These are phyloP conservation scores for Pluteus cervinus DNA, from an alignment of 768 basidiomycete genomes.

Conservation along the genomic window DNA sequence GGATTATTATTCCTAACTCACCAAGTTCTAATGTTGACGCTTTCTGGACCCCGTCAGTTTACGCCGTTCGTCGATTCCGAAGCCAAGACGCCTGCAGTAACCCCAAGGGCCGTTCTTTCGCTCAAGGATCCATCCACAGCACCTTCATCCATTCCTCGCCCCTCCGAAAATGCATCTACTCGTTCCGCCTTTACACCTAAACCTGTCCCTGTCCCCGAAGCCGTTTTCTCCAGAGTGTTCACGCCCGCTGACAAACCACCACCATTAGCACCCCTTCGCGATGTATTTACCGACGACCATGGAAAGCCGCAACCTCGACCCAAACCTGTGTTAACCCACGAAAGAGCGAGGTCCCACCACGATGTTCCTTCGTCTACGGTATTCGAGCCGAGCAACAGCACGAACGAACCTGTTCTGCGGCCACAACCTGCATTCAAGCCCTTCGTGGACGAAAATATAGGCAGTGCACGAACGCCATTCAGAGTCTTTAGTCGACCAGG, in stretches of 20 bases:
- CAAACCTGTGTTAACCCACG: conserved; percentile 26
- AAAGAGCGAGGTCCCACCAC: conserved; percentile 38
- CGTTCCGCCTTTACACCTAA: conserved; percentile 21
- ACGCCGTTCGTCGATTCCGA: conserved; percentile 59
- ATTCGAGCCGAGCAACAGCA: no score
- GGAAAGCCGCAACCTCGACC: conserved; percentile 34
- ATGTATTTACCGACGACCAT: conserved; percentile 39
- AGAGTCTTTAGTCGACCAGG: conserved; percentile 77
- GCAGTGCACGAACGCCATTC: conserved; percentile 45
- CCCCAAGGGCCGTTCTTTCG: conserved; percentile 40
- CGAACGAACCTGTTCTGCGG: conserved; percentile 13
- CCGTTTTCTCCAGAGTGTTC: conserved; percentile 59
- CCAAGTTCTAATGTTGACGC: no score
- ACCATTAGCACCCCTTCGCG: conserved; percentile 33
- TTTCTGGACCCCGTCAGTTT: conserved; percentile 39
- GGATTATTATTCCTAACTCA: not conserved
- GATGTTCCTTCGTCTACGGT: conserved; percentile 18
- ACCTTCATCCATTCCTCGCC: conserved; percentile 21
- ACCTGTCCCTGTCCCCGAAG: conserved; percentile 25
- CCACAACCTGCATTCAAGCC: conserved; percentile 29
- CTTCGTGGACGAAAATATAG: conserved; percentile 37
- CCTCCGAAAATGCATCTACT: conserved; percentile 22
- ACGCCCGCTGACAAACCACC: conserved; percentile 45
- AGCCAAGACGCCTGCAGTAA: conserved; percentile 35
- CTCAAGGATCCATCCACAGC: conserved; percentile 38